A percentile compares a stretch with the other conserved stretches of the same genome.
Evolutionary conservation across 2,329 filamentous ascomycete genomes (phyloP).

Genomic region (Fusarium tupiense): DNA sequence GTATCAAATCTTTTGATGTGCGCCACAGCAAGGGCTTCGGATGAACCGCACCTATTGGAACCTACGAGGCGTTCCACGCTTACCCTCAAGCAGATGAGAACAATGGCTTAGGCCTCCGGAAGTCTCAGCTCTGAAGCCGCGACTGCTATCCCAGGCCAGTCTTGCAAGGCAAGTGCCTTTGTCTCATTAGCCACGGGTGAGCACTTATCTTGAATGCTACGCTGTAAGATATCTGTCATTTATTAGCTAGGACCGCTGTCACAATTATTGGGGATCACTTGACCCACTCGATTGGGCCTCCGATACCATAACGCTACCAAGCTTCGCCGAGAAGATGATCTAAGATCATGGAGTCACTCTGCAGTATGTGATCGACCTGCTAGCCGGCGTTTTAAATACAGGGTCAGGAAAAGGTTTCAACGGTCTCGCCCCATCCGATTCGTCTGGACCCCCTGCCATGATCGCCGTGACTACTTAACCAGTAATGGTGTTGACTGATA

Average conservation of each 20-base stretch:
- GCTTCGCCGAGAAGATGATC: background rate
- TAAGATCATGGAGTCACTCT: background rate
- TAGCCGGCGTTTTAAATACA: background rate
- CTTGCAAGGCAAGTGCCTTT: background rate
- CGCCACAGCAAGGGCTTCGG: background rate
- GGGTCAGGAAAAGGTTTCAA: background rate
- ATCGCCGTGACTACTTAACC: background rate
- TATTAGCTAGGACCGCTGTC: background rate
- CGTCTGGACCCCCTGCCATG: background rate
- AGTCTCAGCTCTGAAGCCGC: slow-evolving; percentile 1
- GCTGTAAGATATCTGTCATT: background rate
- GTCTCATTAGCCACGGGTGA: background rate
- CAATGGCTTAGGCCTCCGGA: background rate
- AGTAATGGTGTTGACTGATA: background rate
- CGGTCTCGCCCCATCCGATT: background rate
- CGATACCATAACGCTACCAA: background rate
- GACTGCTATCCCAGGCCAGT: background rate
- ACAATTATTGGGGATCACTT: background rate
- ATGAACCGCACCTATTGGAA: background rate
- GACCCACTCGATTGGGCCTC: background rate
- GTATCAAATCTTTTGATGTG: background rate
- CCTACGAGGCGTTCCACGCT: background rate
- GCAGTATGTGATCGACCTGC: background rate
- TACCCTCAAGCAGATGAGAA: background rate
- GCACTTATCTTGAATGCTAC: background rate